These are phyloP conservation scores for Hypoxylon cercidicola DNA, from an alignment of 495 filamentous ascomycete species.

Conservation along the genomic window DNA sequence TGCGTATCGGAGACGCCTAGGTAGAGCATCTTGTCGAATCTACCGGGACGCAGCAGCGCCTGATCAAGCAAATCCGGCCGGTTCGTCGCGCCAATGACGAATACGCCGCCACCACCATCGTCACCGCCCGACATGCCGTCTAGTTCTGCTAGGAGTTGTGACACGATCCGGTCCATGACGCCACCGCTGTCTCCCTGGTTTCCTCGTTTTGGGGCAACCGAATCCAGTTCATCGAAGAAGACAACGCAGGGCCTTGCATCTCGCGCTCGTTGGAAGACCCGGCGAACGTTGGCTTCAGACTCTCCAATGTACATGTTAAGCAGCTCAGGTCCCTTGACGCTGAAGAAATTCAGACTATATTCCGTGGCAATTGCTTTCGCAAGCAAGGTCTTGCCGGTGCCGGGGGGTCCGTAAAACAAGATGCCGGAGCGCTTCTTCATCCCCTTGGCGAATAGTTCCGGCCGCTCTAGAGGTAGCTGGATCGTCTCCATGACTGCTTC, in stretches of 20 bases:
- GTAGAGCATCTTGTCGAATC: constrained; percentile 99
- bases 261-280: constrained; percentile 93
- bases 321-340: constrained; percentile 95
- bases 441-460: constrained; percentile 95
- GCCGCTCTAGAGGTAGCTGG: constrained; percentile 88
- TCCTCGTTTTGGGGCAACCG: constrained; percentile 94
- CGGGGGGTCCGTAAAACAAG: constrained; percentile 96
- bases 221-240: constrained; percentile 98
- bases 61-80: constrained; percentile 92
- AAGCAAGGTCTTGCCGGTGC: constrained; percentile 95
- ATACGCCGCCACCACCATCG: constrained; percentile 85
- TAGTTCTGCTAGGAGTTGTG: constrained; percentile 91
- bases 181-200: constrained; percentile 98
- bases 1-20: constrained; percentile 96
- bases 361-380: constrained; percentile 98
- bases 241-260: constrained; percentile 98
- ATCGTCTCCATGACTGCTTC: constrained; percentile 97
- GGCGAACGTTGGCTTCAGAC: constrained; percentile 94
- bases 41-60: constrained; percentile 87
- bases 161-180: constrained; percentile 99
- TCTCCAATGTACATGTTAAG: constrained; percentile 99
- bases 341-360: constrained; percentile 99
- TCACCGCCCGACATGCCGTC: constrained; percentile 97
- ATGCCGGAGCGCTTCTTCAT: constrained; percentile 99
- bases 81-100: constrained; percentile 98